These are phyloP conservation scores for Cryptococcus deneoformans DNA, from an alignment of 1,284 basidiomycete species.

Conservation along the genomic window DNA sequence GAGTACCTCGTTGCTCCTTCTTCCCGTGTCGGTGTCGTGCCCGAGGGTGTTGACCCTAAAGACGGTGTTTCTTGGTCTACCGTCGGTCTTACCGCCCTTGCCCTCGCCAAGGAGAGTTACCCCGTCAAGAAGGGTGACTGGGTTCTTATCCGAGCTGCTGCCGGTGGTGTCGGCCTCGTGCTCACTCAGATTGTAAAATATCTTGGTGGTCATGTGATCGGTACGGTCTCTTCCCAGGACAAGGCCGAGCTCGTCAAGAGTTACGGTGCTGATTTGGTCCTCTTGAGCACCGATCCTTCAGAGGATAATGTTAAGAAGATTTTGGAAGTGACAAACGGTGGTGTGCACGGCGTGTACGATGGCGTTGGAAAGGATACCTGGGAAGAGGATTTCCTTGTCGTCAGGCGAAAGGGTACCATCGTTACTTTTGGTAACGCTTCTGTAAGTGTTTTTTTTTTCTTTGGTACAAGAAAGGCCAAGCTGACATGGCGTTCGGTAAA, in stretches of 20 bases:
- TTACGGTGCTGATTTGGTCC: conserved; percentile 82
- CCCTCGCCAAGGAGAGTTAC: conserved; percentile 77
- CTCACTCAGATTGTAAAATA: conserved; percentile 54
- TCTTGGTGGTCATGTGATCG: conserved; percentile 83
- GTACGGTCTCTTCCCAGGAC: conserved; percentile 80
- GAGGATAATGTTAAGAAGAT: conserved; percentile 60
- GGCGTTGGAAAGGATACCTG: conserved; percentile 95
- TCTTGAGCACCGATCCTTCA: conserved; percentile 62
- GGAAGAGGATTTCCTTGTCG: conserved; percentile 75
- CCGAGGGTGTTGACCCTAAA: conserved; percentile 57
- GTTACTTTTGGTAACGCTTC: conserved; percentile 92
- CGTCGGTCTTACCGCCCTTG: conserved; percentile 77
- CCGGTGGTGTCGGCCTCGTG: conserved; percentile 64
- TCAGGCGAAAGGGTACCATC: conserved; percentile 68
- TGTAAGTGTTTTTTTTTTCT: conserved; percentile 46
- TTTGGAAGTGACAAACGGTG: conserved; percentile 76
- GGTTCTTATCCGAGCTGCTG: conserved; percentile 73
- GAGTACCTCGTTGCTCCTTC: conserved; percentile 72
- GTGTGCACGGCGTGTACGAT: conserved; percentile 82
- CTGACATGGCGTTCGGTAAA: not conserved
- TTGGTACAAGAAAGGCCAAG: not conserved
- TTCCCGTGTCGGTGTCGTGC: conserved; percentile 58
- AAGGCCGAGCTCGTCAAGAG: conserved; percentile 80
- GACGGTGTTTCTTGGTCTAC: conserved; percentile 66
- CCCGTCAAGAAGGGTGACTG: conserved; percentile 62